Evolutionary conservation across 495 filamentous ascomycete genomes (phyloP).

Genomic region (Daldinia vernicosa): DNA sequence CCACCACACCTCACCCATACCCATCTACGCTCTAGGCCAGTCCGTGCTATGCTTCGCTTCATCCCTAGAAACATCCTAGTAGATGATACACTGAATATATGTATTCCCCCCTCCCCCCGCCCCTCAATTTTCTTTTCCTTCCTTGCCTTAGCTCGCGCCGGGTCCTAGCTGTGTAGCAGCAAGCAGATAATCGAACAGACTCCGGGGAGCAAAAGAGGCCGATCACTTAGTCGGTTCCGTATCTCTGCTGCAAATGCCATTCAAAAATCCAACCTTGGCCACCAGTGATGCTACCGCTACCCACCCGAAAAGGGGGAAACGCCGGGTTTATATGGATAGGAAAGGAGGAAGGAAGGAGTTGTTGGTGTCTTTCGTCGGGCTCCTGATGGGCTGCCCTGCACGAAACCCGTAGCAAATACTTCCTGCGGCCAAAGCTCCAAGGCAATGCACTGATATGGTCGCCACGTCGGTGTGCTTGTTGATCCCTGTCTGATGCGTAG

Average conservation of each 20-base stretch:
- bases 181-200: background rate
- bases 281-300: conserved; percentile 26
- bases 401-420: conserved; percentile 18
- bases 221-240: background rate
- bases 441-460: conserved; percentile 41
- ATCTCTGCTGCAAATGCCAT: conserved; percentile 33
- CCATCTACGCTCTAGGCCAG: background rate
- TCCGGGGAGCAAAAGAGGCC: background rate
- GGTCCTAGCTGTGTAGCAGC: background rate
- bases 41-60: background rate
- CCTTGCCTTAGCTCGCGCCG: background rate
- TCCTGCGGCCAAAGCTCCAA: conserved; percentile 33
- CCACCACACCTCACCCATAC: background rate
- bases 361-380: conserved; percentile 22
- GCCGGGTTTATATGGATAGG: conserved; percentile 12
- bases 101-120: background rate
- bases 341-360: conserved; percentile 2
- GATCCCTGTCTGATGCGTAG: conserved; percentile 19
- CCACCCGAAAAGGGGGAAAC: conserved; percentile 28
- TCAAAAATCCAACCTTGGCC: conserved; percentile 19
- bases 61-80: background rate
- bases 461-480: conserved; percentile 28
- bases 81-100: conserved; percentile 29
- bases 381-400: conserved; percentile 25
- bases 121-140: background rate